A percentile compares a stretch with the other conserved stretches of the same genome.
phyloP scores from a whole-genome alignment of 805 yeast genomes.

The Starmerella stigmatis region DNA sequence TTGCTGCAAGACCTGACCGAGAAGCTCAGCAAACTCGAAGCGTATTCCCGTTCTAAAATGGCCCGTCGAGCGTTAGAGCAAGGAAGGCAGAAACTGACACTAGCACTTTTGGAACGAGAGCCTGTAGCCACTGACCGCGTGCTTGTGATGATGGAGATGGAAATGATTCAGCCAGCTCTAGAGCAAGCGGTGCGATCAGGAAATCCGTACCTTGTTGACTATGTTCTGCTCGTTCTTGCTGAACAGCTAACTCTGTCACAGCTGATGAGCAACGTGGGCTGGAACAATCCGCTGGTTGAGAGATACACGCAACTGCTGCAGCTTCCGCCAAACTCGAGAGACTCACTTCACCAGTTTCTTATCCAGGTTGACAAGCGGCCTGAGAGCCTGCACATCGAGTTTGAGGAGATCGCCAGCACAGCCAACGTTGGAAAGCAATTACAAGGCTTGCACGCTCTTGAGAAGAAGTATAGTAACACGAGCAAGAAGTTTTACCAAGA shows the following conservation, averaged over 20 bases:
- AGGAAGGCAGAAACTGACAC: conserved; percentile 63
- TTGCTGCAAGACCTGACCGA: conserved; percentile 42
- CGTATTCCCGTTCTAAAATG: conserved; percentile 48
- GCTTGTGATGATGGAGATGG: conserved; percentile 55
- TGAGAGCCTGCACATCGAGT: conserved; percentile 14
- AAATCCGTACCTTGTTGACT: conserved; percentile 49
- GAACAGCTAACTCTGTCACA: conserved; percentile 51
- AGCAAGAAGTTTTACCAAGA: conserved; percentile 30
- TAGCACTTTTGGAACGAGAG: conserved; percentile 58
- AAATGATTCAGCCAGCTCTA: conserved; percentile 60
- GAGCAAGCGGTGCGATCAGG: conserved; percentile 53
- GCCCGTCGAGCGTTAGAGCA: conserved; percentile 64
- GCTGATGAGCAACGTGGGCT: conserved; percentile 55
- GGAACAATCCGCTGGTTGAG: conserved; percentile 35
- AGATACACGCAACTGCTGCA: conserved; percentile 34
- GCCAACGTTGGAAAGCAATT: conserved; percentile 15
- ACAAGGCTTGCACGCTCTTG: conserved; percentile 26
- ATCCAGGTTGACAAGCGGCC: conserved; percentile 50
- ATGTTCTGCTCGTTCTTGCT: conserved; percentile 46
- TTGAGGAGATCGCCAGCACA: conserved; percentile 17
- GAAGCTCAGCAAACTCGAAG: conserved; percentile 35
- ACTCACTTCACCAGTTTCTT: conserved; percentile 43
- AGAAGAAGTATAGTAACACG: conserved; percentile 31
- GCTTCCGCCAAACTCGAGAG: conserved; percentile 26
- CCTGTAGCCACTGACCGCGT: conserved; percentile 51